Conservation (phyloP, 768 basidiomycete genomes). For the Stropharia rugosoannulata region DNA sequence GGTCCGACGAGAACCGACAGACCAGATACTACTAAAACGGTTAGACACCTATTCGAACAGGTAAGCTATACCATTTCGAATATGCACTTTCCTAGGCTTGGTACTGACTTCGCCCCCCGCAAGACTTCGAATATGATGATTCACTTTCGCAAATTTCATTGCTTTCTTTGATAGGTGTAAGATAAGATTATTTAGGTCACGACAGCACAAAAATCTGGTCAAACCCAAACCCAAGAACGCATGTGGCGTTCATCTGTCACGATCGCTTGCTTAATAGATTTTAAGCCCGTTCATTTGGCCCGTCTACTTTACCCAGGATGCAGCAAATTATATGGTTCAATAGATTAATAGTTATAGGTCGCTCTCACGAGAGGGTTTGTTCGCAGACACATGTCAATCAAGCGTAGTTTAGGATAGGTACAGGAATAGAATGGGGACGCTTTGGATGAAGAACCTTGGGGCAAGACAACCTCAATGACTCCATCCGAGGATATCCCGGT, state of each 20-base stretch:
- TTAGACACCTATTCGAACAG: conserved; percentile 12
- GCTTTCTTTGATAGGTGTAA: conserved; percentile 5
- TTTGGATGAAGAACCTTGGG: too few relatives aligned
- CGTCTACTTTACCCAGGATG: neutral
- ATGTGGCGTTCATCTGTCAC: neutral
- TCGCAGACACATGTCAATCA: too few relatives aligned
- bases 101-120: conserved; percentile 1
- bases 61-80: conserved; percentile 5
- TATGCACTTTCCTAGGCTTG: neutral
- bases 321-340: neutral
- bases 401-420: too few relatives aligned
- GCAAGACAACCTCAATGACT: too few relatives aligned
- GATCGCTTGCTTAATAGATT: neutral
- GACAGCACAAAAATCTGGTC: neutral
- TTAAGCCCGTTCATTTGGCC: neutral
- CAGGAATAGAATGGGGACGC: too few relatives aligned
- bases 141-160: neutral
- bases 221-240: neutral
- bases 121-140: conserved; percentile 8
- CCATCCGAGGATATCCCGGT: too few relatives aligned
- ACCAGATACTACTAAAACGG: conserved; percentile 44
- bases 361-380: too few relatives aligned
- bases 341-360: too few relatives aligned
- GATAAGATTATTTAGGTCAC: neutral
- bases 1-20: conserved; percentile 66